Evolutionary conservation across 2,329 filamentous ascomycete genomes (phyloP), one percentile per base, ranked within the genome.

Genomic region (Aspergillus sp.): DNA sequence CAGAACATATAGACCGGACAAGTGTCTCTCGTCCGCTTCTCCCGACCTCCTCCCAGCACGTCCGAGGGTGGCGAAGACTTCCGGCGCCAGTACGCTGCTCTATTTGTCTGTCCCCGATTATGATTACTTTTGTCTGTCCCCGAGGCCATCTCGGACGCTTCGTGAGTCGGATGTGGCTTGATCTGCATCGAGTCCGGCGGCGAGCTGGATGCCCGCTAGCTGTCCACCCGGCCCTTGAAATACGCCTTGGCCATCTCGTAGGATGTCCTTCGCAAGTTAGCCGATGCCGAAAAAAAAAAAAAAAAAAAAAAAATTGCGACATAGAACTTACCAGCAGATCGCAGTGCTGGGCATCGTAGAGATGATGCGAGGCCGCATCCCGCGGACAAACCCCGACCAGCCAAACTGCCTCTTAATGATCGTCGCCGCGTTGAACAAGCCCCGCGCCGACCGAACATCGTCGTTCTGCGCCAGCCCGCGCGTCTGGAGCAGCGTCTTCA

Each of bases 291-390:
- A n/a, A n/a, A n/a, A n/a, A n/a, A n/a, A n/a, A n/a, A n/a, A n/a
- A n/a, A n/a, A n/a, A n/a, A n/a, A n/a, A n/a, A n/a, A n/a, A n/a
- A n/a, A n/a, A n/a, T n/a, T n/a, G n/a, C n/a, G n/a, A n/a, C 25
- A 26, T 17, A 16, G 31, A 61, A n/a, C 71, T 53, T 58, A 91
- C 91, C 91, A 98, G 71, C 91, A 98, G 54, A 98, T 98, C n/a
- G 91, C 91, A 20, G 91, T 98, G 65, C 88, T 95, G 13, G 91
- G 91, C 82, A 96, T 96, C 1, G 91, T 94, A 8, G 88, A 95
- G 41, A 98, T 79, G 29, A 98, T 81, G 52, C 91, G 74, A 29
- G 91, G 91, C 49, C 83, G 80, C 55, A 95, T 75, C 26, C 91
- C 91, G 56, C 93, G 88, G 66, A 95, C 88, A 64, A 96, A 98